Conservation (phyloP, 2,329 filamentous ascomycete species). For the Cladobotryum protrusum region DNA sequence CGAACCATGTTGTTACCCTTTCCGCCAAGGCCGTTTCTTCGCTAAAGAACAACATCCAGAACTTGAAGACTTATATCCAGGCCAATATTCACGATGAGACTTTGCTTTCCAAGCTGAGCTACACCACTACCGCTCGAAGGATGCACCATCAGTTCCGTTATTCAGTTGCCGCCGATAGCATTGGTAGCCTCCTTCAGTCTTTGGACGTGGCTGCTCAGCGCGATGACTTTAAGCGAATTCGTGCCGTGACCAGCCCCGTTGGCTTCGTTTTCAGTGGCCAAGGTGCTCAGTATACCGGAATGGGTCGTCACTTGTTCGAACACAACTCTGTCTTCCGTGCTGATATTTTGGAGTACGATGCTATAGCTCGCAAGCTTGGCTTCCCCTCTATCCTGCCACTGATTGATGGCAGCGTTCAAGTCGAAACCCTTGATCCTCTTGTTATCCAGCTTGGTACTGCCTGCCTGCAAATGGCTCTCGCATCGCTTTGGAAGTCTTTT, state of each 20-base stretch:
- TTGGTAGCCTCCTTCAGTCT: constrained; percentile 21
- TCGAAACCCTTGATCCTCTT: constrained; percentile 12
- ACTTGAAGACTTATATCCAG: constrained; percentile 47
- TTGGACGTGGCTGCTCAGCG: constrained; percentile 8
- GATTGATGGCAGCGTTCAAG: constrained; percentile 32
- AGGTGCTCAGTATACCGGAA: constrained; percentile 46
- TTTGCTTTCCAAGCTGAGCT: constrained; percentile 44
- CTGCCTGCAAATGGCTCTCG: constrained; percentile 52
- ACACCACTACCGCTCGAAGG: constrained; percentile 59
- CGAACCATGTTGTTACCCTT: constrained; percentile 49
- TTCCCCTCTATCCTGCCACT: constrained; percentile 50
- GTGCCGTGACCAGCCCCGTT: constrained; percentile 12
- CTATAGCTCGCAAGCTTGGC: constrained; percentile 43
- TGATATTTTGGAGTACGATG: constrained; percentile 52
- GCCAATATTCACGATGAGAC: constrained; percentile 21
- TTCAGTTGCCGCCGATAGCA: constrained; percentile 36
- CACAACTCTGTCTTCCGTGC: constrained; percentile 42
- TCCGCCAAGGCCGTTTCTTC: constrained; percentile 48
- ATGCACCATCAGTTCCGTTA: constrained; percentile 54
- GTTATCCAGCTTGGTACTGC: constrained; percentile 49
- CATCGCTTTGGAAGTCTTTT: constrained; percentile 45
- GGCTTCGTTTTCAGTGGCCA: constrained; percentile 53
- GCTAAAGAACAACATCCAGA: constrained; percentile 51
- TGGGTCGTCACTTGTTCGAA: constrained; percentile 46
- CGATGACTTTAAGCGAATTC: constrained; percentile 29